Percentiles rank a stretch among this genome's conserved stretches.
Evolutionary conservation across 352 stramenopile genomes (phyloP).

Genomic region (Globisporangium canariense): DNA sequence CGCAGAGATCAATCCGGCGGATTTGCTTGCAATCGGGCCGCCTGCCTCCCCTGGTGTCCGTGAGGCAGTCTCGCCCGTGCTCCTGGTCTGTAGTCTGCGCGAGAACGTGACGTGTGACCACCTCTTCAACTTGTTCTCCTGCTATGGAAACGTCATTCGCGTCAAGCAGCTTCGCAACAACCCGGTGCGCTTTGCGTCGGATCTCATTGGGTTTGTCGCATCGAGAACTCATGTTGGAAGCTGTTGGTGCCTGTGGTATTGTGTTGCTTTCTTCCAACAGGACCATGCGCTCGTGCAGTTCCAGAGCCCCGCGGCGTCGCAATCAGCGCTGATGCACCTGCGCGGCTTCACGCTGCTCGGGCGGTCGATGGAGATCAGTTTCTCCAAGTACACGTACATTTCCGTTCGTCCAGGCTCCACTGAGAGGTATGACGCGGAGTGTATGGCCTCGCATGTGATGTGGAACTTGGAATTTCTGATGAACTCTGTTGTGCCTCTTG

Average conservation of each 20-base stretch:
- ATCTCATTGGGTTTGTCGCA: background rate
- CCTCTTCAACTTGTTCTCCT: constrained; percentile 71
- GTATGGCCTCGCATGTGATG: no score
- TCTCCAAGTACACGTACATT: constrained; percentile 59
- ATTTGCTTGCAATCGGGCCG: constrained; percentile 2
- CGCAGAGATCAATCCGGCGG: constrained; percentile 21
- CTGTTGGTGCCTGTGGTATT: background rate
- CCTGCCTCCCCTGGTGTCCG: constrained; percentile 7
- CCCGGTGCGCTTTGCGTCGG: constrained; percentile 16
- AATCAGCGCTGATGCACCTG: constrained; percentile 51
- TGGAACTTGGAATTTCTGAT: background rate
- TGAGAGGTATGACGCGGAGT: constrained; percentile 11
- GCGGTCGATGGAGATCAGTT: constrained; percentile 55
- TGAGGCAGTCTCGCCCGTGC: constrained; percentile 40
- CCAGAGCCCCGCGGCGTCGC: constrained; percentile 31
- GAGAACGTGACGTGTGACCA: constrained; percentile 54
- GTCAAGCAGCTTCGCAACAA: constrained; percentile 61
- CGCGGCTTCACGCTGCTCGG: constrained; percentile 51
- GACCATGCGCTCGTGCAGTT: constrained; percentile 67
- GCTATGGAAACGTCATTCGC: constrained; percentile 59
- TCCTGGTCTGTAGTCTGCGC: constrained; percentile 54
- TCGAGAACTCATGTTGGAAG: background rate
- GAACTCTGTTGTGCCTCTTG: constrained; percentile 1
- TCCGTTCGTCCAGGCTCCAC: constrained; percentile 23
- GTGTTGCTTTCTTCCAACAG: constrained; percentile 1